Evolutionary conservation across 345 rosid genomes (phyloP).

Genomic region (Alliaria petiolata): DNA sequence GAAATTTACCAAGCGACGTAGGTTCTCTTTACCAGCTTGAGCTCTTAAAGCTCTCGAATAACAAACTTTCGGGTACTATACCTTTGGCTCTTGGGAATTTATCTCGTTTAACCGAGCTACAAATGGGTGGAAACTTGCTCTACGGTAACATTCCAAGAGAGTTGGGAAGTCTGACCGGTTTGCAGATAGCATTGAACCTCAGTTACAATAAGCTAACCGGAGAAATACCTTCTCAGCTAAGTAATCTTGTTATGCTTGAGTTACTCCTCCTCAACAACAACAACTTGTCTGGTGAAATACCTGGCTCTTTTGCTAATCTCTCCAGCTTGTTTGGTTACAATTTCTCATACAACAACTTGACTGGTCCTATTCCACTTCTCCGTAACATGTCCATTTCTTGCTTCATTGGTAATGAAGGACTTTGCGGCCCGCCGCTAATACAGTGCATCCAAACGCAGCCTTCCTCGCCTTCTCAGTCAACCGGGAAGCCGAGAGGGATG

Average conservation of each 20-base stretch:
- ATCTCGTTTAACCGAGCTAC: conserved; percentile 63
- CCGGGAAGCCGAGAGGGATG: conserved; percentile 6
- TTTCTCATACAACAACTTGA: conserved; percentile 71
- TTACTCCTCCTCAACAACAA: conserved; percentile 75
- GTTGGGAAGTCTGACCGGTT: conserved; percentile 57
- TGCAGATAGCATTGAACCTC: conserved; percentile 85
- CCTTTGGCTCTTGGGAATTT: conserved; percentile 61
- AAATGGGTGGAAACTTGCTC: conserved; percentile 84
- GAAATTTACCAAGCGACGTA: conserved; percentile 51
- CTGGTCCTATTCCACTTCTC: conserved; percentile 56
- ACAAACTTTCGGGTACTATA: conserved; percentile 50
- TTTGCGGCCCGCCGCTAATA: conserved; percentile 68
- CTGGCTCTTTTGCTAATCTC: conserved; percentile 55
- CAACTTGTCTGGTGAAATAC: conserved; percentile 67
- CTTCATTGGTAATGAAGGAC: conserved; percentile 62
- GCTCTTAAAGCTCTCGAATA: conserved; percentile 82
- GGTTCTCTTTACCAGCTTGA: conserved; percentile 75
- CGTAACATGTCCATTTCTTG: conserved; percentile 44
- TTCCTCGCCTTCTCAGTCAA: conserved; percentile 31
- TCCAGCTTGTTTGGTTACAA: conserved; percentile 78
- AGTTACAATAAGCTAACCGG: conserved; percentile 80
- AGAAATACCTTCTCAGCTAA: conserved; percentile 62
- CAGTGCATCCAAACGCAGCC: conserved; percentile 42
- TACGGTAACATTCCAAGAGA: conserved; percentile 57
- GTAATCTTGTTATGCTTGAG: conserved; percentile 62